phyloP scores from a whole-genome alignment of 2,329 filamentous ascomycete species.

The Sporothrix curviconia region DNA sequence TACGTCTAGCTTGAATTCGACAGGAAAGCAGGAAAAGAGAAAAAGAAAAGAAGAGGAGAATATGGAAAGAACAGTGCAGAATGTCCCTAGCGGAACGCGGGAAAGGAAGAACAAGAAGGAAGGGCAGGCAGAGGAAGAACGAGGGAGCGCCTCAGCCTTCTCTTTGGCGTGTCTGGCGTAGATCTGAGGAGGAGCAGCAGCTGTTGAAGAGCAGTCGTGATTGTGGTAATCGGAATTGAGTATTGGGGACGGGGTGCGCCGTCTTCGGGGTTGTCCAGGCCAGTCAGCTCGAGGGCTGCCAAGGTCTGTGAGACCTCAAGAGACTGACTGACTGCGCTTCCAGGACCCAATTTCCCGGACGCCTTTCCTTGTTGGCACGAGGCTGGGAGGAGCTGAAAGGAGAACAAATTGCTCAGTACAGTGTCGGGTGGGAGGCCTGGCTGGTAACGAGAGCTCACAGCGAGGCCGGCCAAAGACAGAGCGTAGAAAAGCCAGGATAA shows the following conservation, averaged over 20 bases:
- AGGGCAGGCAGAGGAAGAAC: neutral
- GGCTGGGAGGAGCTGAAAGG: neutral
- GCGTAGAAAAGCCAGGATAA: neutral
- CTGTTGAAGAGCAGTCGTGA: neutral
- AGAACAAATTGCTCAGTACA: no score
- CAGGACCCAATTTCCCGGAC: neutral
- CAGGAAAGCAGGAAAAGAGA: neutral
- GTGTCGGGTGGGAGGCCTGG: constrained; percentile 4
- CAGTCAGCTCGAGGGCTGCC: no score
- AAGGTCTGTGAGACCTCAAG: no score
- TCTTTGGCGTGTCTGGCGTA: neutral
- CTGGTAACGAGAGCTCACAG: neutral
- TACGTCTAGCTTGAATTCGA: neutral
- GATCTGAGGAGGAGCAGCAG: neutral
- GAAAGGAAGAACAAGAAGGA: neutral
- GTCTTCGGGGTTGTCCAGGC: no score
- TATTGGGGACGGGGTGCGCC: no score
- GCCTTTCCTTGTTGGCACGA: neutral
- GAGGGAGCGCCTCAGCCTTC: neutral
- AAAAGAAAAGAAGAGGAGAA: neutral
- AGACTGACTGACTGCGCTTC: no score
- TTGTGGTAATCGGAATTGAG: no score
- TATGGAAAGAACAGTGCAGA: neutral
- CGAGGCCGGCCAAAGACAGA: no score
- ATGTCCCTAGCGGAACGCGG: no score